Percentiles rank a stretch among this genome's conserved stretches.
phyloP scores from a whole-genome alignment of 2,329 filamentous ascomycete genomes.

The Gremmenia infestans region DNA sequence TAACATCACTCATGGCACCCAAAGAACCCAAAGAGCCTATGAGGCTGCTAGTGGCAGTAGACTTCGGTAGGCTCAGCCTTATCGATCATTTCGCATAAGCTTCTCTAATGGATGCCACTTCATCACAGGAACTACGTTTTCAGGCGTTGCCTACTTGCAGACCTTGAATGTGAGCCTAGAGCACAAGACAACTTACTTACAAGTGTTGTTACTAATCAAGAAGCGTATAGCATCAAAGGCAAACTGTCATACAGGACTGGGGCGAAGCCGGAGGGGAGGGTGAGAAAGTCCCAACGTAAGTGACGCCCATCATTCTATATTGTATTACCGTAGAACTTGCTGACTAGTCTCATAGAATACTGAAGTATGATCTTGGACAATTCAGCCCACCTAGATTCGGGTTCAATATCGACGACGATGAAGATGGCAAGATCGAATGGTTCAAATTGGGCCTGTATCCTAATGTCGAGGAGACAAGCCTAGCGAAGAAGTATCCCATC shows the following conservation, averaged over 20 bases:
- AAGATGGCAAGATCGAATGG: background rate
- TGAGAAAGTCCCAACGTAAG: background rate
- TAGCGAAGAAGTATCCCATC: slow-evolving; percentile 1
- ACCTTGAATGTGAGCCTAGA: background rate
- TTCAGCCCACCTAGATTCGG: background rate
- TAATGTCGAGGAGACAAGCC: background rate
- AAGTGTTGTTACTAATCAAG: too few relatives aligned
- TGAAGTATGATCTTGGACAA: background rate
- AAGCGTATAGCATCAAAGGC: background rate
- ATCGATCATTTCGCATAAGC: background rate
- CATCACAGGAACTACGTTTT: background rate
- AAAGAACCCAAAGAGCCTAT: background rate
- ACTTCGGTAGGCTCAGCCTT: background rate
- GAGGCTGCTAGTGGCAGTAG: background rate
- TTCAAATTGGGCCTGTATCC: slow-evolving; percentile 3
- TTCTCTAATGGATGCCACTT: background rate
- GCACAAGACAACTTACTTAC: too few relatives aligned
- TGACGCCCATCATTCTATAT: background rate
- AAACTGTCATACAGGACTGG: background rate
- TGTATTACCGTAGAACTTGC: background rate
- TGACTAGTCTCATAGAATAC: background rate
- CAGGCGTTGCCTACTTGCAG: background rate
- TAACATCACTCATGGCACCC: background rate
- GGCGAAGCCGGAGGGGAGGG: background rate
- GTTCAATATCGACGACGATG: background rate